Evolutionary conservation across 306 rosid species (phyloP).

Genomic region (Cucurbita maxima): DNA sequence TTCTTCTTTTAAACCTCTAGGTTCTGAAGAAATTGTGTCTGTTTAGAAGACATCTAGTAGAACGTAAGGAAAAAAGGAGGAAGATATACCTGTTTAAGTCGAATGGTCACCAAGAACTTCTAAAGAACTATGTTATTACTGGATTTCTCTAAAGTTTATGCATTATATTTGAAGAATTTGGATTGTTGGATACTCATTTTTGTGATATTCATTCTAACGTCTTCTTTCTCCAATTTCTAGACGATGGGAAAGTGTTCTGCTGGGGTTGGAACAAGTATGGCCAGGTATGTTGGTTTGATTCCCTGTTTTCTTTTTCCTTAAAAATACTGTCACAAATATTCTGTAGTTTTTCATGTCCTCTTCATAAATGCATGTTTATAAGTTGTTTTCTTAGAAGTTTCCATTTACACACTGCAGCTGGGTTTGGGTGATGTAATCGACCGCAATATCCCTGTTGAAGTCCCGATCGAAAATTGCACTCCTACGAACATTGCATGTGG

Average conservation of each 20-base stretch:
- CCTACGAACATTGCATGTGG: conserved; percentile 75
- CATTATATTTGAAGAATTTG: background rate
- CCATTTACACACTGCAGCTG: conserved; percentile 39
- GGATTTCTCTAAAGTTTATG: background rate
- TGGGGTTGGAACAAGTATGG: conserved; percentile 99
- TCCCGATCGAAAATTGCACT: conserved; percentile 38
- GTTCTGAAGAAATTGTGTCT: background rate
- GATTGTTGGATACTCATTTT: background rate
- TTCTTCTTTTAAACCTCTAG: background rate
- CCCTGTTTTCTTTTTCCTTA: background rate
- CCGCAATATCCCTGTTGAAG: conserved; percentile 76
- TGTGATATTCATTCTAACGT: conserved; percentile 1
- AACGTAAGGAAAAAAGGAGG: background rate
- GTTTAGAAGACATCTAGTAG: background rate
- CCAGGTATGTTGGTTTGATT: conserved; percentile 33
- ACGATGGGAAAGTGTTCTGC: conserved; percentile 63
- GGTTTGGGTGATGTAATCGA: conserved; percentile 93
- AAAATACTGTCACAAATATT: background rate
- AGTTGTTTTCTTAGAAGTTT: background rate
- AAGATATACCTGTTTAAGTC: background rate
- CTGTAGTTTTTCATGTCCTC: conserved; percentile 2
- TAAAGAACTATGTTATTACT: background rate
- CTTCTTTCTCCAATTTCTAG: conserved; percentile 27
- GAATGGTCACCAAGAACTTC: background rate
- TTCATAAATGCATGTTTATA: background rate